Conservation (phyloP, 106 monocot genomes). For the Amphibolis antarctica region DNA sequence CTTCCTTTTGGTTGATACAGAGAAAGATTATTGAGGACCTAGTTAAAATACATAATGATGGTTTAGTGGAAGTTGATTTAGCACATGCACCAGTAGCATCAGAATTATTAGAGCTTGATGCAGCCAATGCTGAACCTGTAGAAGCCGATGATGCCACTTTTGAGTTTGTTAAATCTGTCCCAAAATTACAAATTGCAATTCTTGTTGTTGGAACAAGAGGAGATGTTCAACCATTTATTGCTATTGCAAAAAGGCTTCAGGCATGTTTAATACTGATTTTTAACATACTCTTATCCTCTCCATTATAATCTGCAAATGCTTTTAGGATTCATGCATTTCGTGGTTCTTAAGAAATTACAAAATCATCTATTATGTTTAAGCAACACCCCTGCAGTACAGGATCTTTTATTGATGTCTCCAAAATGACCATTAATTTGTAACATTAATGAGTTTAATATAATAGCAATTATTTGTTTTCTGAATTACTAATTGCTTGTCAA, state of each 20-base stretch:
- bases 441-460: too few species aligned
- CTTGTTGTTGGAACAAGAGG: constrained; percentile 99
- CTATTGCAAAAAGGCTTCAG: constrained; percentile 86
- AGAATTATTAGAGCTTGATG: constrained; percentile 80
- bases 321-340: neutral
- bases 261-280: constrained; percentile 28
- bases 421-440: too few species aligned
- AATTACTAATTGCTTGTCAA: too few species aligned
- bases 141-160: constrained; percentile 16
- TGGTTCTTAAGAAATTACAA: too few species aligned
- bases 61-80: constrained; percentile 65
- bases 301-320: neutral
- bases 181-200: constrained; percentile 76
- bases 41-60: constrained; percentile 80
- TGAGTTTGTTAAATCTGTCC: constrained; percentile 40
- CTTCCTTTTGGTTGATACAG: constrained; percentile 26
- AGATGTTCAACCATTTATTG: constrained; percentile 96
- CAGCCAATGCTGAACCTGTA: constrained; percentile 16
- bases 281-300: neutral
- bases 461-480: too few species aligned
- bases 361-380: too few species aligned
- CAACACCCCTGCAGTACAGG: too few species aligned
- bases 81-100: constrained; percentile 50
- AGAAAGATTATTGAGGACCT: constrained; percentile 60
- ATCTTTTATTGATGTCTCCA: too few species aligned